Base-by-base conservation (phyloP, 768 basidiomycete genomes). In the Tricholoma sp. region DNA sequence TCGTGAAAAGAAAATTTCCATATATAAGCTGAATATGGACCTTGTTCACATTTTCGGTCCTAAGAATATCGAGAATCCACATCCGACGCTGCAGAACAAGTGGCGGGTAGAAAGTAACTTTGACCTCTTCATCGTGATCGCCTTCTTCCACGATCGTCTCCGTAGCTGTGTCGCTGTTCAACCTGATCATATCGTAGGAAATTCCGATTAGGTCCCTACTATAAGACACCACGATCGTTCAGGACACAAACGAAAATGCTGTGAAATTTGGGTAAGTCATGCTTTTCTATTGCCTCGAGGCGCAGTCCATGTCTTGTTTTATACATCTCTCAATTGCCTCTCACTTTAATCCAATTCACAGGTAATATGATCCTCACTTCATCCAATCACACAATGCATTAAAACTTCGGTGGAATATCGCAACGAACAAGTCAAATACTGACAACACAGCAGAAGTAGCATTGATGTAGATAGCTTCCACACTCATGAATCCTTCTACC, bases 101-200 rank as follows among this genome's bases (percentile, higher is more conserved):
- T 0, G 85, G 83, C 13, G 89, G 89, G 57, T 80, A 77, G 70
- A 91, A 91, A 0, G 77, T 79, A 7, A 89, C 86, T 59, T 66
- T 74, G 17, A 81, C 72, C 62, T 80, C 77, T 42, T 68, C 65
- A 45, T 69, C 59, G 42, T 57, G 44, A 41, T 54, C 52, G 32
- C 45, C 37, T 24, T 60, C 51, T 32, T 59, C 59, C 17, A 51
- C 42, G 15, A 62, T 32, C 11, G 55, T 24, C 54, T 57, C 57
- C 37, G 54, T 36, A 34, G 45, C 36, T 51, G 57, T 33, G 18
- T 53, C 53, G 29, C 29, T 48, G 37, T 49, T 55, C 58, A 59
- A 57, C 17, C 32, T 33, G 55, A 11, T 55, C 47, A 49, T 49
- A 1, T 32, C 32, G 18, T 0, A 24, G 58, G 37, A 29, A 13